phyloP scores from a whole-genome alignment of 805 yeast species.

The Sugiyamaella mastotermitis region DNA sequence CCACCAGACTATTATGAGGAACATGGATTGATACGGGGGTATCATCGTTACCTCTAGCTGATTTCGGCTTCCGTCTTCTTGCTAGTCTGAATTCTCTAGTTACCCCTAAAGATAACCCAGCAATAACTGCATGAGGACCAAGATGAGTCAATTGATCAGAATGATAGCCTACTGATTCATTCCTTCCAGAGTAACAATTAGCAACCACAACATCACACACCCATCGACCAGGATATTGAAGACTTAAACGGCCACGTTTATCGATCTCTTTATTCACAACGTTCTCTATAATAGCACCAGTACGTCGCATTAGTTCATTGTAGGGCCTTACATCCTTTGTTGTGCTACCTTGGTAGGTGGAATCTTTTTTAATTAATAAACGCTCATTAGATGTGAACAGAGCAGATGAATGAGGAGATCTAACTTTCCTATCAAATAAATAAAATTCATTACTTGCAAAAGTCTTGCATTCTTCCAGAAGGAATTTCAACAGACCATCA shows the following conservation, averaged over 20 bases:
- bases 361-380: conserved; percentile 15
- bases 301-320: conserved; percentile 36
- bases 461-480: conserved; percentile 36
- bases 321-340: conserved; percentile 31
- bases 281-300: conserved; percentile 36
- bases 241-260: conserved; percentile 31
- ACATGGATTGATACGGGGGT: conserved; percentile 45
- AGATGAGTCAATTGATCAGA: conserved; percentile 66
- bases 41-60: conserved; percentile 20
- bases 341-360: conserved; percentile 36
- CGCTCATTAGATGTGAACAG: conserved; percentile 30
- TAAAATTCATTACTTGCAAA: conserved; percentile 46
- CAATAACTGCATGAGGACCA: conserved; percentile 68
- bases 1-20: conserved; percentile 61
- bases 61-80: conserved; percentile 10
- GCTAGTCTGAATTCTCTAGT: conserved; percentile 61
- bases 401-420: conserved; percentile 49
- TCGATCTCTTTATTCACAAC: conserved; percentile 35
- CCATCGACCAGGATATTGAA: conserved; percentile 43
- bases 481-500: conserved; percentile 36
- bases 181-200: conserved; percentile 47
- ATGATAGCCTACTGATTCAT: conserved; percentile 63
- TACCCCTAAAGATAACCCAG: conserved; percentile 63
- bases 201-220: conserved; percentile 47
- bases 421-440: conserved; percentile 56